These are phyloP conservation scores for Beauveria medogensis DNA, from an alignment of 2,329 filamentous ascomycete genomes.

Conservation along the genomic window DNA sequence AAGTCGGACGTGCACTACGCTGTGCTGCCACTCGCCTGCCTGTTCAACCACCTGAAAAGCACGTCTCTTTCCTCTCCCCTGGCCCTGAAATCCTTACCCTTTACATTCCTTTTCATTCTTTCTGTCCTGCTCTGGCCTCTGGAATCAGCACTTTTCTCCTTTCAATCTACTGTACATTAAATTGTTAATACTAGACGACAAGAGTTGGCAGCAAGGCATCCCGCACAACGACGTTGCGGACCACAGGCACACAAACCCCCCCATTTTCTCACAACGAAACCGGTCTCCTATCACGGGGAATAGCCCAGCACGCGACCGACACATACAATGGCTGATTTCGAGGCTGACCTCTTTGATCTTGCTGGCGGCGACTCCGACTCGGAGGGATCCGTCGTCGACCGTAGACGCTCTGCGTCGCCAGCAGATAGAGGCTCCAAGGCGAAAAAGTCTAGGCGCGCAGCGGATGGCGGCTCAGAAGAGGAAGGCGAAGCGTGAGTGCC, in stretches of 20 bases:
- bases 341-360: constrained; percentile 88
- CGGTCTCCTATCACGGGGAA: not conserved
- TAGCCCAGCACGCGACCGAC: not conserved
- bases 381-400: constrained; percentile 45
- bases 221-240: not conserved
- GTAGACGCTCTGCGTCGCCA: constrained; percentile 46
- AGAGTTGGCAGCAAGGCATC: not conserved
- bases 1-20: not conserved
- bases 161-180: not conserved
- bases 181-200: not conserved
- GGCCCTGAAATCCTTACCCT: constrained; percentile 13
- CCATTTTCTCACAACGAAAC: not conserved
- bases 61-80: constrained; percentile 12
- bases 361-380: constrained; percentile 69
- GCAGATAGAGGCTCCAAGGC: constrained; percentile 23
- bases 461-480: constrained; percentile 45
- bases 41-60: not conserved
- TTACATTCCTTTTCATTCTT: constrained; percentile 8
- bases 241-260: not conserved
- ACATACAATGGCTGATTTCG: constrained; percentile 71
- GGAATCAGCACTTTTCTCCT: not conserved
- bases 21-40: not conserved
- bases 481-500: constrained; percentile 46
- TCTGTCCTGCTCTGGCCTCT: not conserved
- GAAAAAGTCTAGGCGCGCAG: constrained; percentile 42